These are phyloP conservation scores for Hemileccinum rubropunctum DNA, from an alignment of 768 basidiomycete species.

Conservation along the genomic window DNA sequence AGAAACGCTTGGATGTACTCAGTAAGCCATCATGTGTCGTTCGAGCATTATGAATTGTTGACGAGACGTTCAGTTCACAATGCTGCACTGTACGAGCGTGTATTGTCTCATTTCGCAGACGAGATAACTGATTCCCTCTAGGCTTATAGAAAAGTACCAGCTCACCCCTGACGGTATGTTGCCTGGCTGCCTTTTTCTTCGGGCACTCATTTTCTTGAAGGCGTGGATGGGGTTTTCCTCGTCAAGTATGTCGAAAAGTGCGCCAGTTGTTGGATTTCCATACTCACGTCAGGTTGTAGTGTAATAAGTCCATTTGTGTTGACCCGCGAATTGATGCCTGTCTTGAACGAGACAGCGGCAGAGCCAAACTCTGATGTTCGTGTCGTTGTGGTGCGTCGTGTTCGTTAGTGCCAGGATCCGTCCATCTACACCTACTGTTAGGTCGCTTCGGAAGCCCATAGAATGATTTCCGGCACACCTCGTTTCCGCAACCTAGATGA, in stretches of 20 bases:
- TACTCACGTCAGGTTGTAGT: conserved; percentile 21
- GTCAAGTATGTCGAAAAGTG: conserved; percentile 38
- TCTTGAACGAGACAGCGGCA: conserved; percentile 48
- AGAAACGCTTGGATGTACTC: conserved; percentile 53
- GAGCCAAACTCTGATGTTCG: conserved; percentile 54
- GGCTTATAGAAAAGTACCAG: conserved; percentile 18
- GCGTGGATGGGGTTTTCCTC: conserved; percentile 38
- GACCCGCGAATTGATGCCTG: conserved; percentile 51
- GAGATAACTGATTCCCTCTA: conserved; percentile 12
- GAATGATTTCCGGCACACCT: conserved; percentile 14
- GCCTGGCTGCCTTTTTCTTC: background rate
- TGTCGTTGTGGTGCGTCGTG: conserved; percentile 49
- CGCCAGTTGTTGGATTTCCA: background rate
- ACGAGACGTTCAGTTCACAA: conserved; percentile 47
- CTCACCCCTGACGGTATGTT: conserved; percentile 28
- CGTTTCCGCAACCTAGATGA: conserved; percentile 33
- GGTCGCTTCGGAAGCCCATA: conserved; percentile 34
- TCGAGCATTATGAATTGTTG: background rate
- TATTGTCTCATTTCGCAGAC: background rate
- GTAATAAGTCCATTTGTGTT: conserved; percentile 56
- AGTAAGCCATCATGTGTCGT: conserved; percentile 29
- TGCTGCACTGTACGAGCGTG: conserved; percentile 42
- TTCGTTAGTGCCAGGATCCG: background rate
- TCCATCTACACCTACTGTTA: conserved; percentile 8
- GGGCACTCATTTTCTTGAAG: conserved; percentile 17